A percentile compares a stretch with the other conserved stretches of the same genome.
Conservation (phyloP, 441 rosid genomes). For the Erodium moschatum region DNA sequence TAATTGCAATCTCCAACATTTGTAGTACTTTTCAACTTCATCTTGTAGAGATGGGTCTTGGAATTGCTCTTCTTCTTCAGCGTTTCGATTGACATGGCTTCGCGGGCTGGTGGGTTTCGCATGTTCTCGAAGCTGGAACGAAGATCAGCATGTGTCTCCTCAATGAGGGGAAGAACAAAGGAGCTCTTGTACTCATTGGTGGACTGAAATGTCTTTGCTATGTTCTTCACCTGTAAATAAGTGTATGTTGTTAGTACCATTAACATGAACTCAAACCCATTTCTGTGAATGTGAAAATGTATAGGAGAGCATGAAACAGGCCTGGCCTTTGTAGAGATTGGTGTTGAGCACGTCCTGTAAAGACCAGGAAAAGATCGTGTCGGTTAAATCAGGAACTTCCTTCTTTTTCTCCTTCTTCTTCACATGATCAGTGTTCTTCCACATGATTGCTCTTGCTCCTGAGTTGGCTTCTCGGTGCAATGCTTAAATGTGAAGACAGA, state of each 20-base stretch:
- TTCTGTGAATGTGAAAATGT: not conserved
- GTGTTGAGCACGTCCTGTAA: not conserved
- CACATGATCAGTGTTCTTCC: too few species aligned
- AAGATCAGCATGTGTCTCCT: conserved; percentile 21
- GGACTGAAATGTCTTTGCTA: conserved; percentile 20
- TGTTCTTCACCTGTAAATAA: conserved; percentile 18
- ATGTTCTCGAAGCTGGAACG: not conserved
- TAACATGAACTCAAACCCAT: not conserved
- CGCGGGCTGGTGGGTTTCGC: not conserved
- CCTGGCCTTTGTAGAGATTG: not conserved
- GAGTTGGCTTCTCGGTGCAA: not conserved
- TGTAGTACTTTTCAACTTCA: not conserved
- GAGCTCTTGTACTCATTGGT: conserved; percentile 16
- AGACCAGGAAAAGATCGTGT: conserved; percentile 1
- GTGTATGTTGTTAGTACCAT: not conserved
- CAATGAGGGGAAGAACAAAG: conserved; percentile 22
- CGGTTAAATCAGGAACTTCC: not conserved
- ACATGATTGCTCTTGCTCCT: not conserved
- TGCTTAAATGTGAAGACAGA: not conserved
- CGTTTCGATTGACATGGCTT: not conserved
- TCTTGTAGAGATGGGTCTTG: not conserved
- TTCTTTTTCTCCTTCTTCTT: not conserved
- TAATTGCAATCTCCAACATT: not conserved
- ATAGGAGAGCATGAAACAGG: not conserved
- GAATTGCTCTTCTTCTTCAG: not conserved